phyloP scores from a whole-genome alignment of 257 asterid species.

The Solanum clarkiae region DNA sequence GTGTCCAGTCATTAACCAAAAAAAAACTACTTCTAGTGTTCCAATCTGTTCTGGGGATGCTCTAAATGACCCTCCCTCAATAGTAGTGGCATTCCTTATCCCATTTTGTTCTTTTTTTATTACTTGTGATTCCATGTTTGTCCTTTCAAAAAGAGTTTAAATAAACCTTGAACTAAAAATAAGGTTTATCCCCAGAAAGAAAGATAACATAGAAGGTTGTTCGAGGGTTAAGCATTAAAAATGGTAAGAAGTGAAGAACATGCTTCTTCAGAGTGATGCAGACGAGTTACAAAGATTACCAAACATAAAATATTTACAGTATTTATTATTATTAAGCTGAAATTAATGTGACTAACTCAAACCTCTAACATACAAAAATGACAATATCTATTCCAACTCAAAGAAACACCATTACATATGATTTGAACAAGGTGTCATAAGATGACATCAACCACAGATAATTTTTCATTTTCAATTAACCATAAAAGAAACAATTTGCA shows the following conservation, averaged over 20 bases:
- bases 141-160: not conserved
- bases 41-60: not conserved
- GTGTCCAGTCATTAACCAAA: not conserved
- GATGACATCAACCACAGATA: not conserved
- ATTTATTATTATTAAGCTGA: not conserved
- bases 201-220: not conserved
- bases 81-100: not conserved
- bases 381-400: not conserved
- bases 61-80: not conserved
- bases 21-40: not conserved
- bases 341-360: not conserved
- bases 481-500: not conserved
- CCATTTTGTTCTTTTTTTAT: not conserved
- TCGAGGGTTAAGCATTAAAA: not conserved
- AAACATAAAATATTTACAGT: not conserved
- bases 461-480: not conserved
- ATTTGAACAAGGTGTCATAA: not conserved
- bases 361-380: not conserved
- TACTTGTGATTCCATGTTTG: not conserved
- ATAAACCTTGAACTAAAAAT: not conserved
- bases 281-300: not conserved
- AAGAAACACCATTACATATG: not conserved
- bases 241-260: not conserved
- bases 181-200: not conserved
- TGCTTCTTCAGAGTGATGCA: not conserved